Percentiles rank a stretch among this genome's conserved stretches.
Evolutionary conservation across 139 green algal species (phyloP).

Genomic region (Trebouxia sp.): DNA sequence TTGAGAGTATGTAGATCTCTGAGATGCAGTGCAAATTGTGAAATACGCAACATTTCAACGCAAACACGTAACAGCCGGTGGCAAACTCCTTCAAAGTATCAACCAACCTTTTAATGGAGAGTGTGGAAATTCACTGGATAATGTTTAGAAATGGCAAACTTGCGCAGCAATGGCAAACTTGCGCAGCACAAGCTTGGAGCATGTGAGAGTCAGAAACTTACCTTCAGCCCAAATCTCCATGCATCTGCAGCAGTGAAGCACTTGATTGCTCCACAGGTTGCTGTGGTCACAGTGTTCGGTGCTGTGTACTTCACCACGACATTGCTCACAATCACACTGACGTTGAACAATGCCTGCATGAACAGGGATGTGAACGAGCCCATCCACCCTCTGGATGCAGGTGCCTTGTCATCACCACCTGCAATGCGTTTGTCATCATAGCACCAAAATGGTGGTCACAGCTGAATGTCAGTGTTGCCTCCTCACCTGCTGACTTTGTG

Average conservation of each 20-base stretch:
- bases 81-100: no score
- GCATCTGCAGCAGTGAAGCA: constrained; percentile 33
- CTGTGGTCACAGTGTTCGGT: constrained; percentile 26
- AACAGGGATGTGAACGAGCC: constrained; percentile 44
- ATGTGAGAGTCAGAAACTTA: background rate
- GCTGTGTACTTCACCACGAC: constrained; percentile 46
- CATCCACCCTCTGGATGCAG: constrained; percentile 30
- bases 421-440: background rate
- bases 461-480: background rate
- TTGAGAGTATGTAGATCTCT: no score
- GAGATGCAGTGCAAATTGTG: no score
- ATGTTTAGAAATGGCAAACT: no score
- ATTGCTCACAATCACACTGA: constrained; percentile 49
- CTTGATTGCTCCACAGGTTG: constrained; percentile 41
- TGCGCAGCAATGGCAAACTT: no score
- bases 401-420: background rate
- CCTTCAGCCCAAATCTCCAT: constrained; percentile 35
- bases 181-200: background rate
- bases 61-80: no score
- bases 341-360: constrained; percentile 47
- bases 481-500: background rate
- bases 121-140: no score
- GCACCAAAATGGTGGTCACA: background rate
- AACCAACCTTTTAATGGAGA: no score
- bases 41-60: no score